Evolutionary conservation across 176 grass and related monocot species (phyloP).

Genomic region (Ananas comosus): DNA sequence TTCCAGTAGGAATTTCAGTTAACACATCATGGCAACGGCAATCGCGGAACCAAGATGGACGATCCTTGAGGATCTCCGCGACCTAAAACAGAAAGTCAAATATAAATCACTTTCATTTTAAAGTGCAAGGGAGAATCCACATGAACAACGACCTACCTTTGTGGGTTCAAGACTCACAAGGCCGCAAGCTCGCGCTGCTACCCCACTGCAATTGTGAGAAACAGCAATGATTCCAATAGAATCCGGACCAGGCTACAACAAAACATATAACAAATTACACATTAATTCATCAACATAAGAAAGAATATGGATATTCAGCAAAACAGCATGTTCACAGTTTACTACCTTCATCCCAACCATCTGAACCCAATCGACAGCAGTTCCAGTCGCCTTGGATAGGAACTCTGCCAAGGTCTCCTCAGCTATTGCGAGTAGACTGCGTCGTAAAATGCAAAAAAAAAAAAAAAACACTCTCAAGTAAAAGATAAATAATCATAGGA

Average conservation of each 20-base stretch:
- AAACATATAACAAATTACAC: not conserved
- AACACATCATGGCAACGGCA: constrained; percentile 70
- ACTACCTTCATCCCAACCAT: constrained; percentile 99
- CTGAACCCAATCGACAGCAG: constrained; percentile 98
- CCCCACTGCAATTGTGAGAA: constrained; percentile 98
- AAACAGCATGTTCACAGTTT: not conserved
- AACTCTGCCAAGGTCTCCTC: constrained; percentile 99
- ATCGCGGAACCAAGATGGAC: constrained; percentile 82
- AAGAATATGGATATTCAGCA: not conserved
- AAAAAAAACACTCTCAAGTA: not conserved
- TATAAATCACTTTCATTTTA: not conserved
- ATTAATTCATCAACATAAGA: not conserved
- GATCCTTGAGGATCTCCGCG: constrained; percentile 98
- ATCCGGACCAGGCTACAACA: constrained; percentile 98
- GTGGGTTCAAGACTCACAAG: constrained; percentile 99
- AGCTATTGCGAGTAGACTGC: constrained; percentile 88
- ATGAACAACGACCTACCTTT: constrained; percentile 42
- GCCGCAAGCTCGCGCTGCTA: constrained; percentile 96
- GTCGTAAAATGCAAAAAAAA: not conserved
- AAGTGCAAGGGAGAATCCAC: not conserved
- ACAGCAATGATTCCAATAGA: constrained; percentile 99
- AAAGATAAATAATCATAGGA: not conserved
- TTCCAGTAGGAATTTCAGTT: constrained; percentile 79
- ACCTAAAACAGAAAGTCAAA: constrained; percentile 40
- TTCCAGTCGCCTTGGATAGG: constrained; percentile 95